These are phyloP conservation scores for Ogataea hybrid DNA, from an alignment of 1,139 yeast genomes.

Conservation along the genomic window DNA sequence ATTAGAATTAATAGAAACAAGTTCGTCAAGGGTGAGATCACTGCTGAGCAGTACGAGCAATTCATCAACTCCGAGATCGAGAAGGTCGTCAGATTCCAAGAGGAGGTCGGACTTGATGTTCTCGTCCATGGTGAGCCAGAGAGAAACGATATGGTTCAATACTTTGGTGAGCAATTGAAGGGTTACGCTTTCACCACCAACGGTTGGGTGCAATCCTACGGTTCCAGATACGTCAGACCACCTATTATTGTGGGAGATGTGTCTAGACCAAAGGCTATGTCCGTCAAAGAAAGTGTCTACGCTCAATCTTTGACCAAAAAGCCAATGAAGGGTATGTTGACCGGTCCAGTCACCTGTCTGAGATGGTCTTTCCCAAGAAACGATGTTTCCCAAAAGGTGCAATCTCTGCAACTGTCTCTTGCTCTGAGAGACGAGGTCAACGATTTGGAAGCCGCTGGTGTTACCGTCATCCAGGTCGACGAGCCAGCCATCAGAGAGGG, in stretches of 20 bases:
- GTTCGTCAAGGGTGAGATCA: conserved; percentile 92
- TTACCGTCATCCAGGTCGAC: conserved; percentile 96
- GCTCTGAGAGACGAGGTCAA: conserved; percentile 98
- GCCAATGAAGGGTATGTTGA: conserved; percentile 99
- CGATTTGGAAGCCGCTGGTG: conserved; percentile 98
- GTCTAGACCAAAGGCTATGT: conserved; percentile 97
- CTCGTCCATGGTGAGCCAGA: conserved; percentile 99
- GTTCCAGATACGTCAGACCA: conserved; percentile 99
- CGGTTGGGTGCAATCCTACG: conserved; percentile 99
- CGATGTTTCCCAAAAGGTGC: conserved; percentile 90
- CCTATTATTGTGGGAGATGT: conserved; percentile 99
- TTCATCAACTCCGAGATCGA: conserved; percentile 97
- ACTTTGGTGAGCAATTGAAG: conserved; percentile 97
- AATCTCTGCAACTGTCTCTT: conserved; percentile 95
- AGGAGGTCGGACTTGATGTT: conserved; percentile 96
- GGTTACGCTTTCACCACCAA: conserved; percentile 98
- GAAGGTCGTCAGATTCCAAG: conserved; percentile 96
- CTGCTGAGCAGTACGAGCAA: conserved; percentile 92
- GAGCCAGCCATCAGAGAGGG: conserved; percentile 99
- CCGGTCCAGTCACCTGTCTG: conserved; percentile 99
- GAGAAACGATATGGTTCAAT: conserved; percentile 99
- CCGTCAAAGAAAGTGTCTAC: conserved; percentile 98
- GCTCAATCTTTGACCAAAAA: conserved; percentile 94
- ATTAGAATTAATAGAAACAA: conserved; percentile 98
- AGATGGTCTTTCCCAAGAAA: conserved; percentile 99